Base-by-base conservation (phyloP, 2,329 filamentous ascomycete genomes). In the Sphaerulina musiva region DNA sequence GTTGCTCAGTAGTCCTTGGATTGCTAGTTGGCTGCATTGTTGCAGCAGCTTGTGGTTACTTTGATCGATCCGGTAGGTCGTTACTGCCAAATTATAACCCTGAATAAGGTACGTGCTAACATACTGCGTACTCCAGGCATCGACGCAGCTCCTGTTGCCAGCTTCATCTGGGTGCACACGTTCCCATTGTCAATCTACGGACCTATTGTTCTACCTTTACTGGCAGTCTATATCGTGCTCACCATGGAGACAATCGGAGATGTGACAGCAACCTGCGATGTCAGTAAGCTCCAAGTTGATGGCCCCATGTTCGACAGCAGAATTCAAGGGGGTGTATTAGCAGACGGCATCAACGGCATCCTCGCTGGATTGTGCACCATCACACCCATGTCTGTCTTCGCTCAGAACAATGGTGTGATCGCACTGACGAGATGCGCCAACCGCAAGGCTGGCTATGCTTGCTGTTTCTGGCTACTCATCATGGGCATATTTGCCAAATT, bases 401-500 rank as follows among this genome's bases (percentile, higher is more conserved):
- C 87, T 0, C 87, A 91, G 69, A 92, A 92, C 74, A 91, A 92
- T 68, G 87, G 87, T 36, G 86, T 92, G 48, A 91, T 93, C 57
- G 85, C 87, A 0, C 76, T 93, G 43, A 93, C 88, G 0, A 80
- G 87, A 12, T 92, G 87, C 68, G 88, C 88, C 1, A 92, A 89
- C 69, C 81, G 88, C 51, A 86, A 83, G 45, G 89, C 87, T 4
- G 89, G 89, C 4, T 90, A 89, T 68, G 86, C 84, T 46, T 86
- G 84, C 66, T 89, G 81, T 68, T 77, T 86, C 64, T 90, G 90
- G 75, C 78, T 93, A 9, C 72, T 93, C 57, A 69, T 93, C 61
- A 89, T 90, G 82, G 89, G 89, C 12, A 74, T 93, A 57, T 89
- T 92, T 63, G 82, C 86, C 61, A 93, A 93, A 70, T 91, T 92